These are phyloP conservation scores for Parietichytrium sp. DNA, from an alignment of 108 stramenopile species.

Conservation along the genomic window DNA sequence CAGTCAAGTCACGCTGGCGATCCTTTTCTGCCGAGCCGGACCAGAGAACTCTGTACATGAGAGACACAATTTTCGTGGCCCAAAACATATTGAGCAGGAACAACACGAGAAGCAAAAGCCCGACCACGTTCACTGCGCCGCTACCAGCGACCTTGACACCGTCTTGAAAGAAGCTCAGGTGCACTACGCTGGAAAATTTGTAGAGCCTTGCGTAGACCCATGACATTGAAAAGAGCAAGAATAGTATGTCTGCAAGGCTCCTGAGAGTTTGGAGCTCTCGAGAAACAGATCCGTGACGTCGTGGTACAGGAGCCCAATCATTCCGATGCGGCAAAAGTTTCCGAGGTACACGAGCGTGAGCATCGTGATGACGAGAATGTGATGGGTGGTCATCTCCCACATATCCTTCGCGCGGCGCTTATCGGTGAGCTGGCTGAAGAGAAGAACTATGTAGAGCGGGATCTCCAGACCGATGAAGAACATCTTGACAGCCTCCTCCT, in stretches of 20 bases:
- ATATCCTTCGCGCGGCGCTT: background rate
- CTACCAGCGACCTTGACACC: background rate
- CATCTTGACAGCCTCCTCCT: background rate
- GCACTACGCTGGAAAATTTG: background rate
- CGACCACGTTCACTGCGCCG: background rate
- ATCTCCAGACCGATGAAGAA: background rate
- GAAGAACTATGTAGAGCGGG: background rate
- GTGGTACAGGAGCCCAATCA: constrained; percentile 7
- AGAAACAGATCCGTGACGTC: constrained; percentile 11
- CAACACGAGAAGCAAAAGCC: background rate
- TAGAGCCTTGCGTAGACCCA: constrained; percentile 18
- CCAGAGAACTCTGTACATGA: constrained; percentile 31
- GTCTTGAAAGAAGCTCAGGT: background rate
- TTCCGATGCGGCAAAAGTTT: constrained; percentile 27
- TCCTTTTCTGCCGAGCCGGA: background rate
- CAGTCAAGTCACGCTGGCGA: background rate
- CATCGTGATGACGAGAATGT: background rate
- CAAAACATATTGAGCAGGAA: background rate
- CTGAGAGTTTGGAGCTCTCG: background rate
- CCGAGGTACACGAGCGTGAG: background rate
- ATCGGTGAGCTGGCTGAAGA: background rate
- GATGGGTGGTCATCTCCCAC: constrained; percentile 37
- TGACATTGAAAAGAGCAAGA: background rate
- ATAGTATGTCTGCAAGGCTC: constrained; percentile 13
- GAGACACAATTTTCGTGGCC: background rate